A percentile compares a stretch with the other conserved stretches of the same genome.
Conservation (phyloP, 2,329 filamentous ascomycete genomes). For the Bipolaris cookei region DNA sequence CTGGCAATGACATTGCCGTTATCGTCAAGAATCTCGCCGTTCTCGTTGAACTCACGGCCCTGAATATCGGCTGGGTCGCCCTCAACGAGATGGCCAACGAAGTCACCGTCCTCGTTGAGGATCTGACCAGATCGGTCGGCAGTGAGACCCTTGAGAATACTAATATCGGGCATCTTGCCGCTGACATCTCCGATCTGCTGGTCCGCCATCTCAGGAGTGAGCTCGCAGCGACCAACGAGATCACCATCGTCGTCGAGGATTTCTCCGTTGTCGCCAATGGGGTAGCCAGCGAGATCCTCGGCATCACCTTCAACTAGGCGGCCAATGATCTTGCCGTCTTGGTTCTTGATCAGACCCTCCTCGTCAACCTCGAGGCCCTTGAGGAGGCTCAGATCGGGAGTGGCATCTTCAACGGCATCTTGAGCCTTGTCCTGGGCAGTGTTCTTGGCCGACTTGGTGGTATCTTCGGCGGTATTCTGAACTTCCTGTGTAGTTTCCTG, state of each 20-base stretch:
- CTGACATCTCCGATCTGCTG: slow-evolving; percentile 50
- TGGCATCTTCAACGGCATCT: slow-evolving; percentile 44
- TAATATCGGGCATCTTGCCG: slow-evolving; percentile 52
- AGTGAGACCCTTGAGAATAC: slow-evolving; percentile 56
- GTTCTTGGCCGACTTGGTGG: slow-evolving; percentile 37
- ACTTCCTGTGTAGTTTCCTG: slow-evolving; percentile 37
- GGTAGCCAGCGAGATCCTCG: slow-evolving; percentile 60
- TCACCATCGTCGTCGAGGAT: slow-evolving; percentile 63
- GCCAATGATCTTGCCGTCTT: slow-evolving; percentile 57
- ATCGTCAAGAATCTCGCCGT: slow-evolving; percentile 62
- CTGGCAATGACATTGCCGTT: slow-evolving; percentile 61
- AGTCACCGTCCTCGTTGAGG: slow-evolving; percentile 59
- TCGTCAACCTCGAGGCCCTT: slow-evolving; percentile 61
- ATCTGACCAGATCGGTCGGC: slow-evolving; percentile 56
- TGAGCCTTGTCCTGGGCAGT: slow-evolving; percentile 40
- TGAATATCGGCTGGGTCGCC: slow-evolving; percentile 57
- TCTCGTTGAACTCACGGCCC: slow-evolving; percentile 58
- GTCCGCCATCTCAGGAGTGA: slow-evolving; percentile 54
- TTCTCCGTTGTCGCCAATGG: slow-evolving; percentile 61
- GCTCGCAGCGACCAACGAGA: slow-evolving; percentile 60
- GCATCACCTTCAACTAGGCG: slow-evolving; percentile 60
- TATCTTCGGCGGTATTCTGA: slow-evolving; percentile 42
- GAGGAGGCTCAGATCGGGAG: slow-evolving; percentile 55
- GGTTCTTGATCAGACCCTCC: slow-evolving; percentile 61
- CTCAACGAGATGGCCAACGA: slow-evolving; percentile 56